Evolutionary conservation across 1,284 basidiomycete species (phyloP), one percentile per base, ranked within the genome.

Genomic region (Wolfiporia cocos): DNA sequence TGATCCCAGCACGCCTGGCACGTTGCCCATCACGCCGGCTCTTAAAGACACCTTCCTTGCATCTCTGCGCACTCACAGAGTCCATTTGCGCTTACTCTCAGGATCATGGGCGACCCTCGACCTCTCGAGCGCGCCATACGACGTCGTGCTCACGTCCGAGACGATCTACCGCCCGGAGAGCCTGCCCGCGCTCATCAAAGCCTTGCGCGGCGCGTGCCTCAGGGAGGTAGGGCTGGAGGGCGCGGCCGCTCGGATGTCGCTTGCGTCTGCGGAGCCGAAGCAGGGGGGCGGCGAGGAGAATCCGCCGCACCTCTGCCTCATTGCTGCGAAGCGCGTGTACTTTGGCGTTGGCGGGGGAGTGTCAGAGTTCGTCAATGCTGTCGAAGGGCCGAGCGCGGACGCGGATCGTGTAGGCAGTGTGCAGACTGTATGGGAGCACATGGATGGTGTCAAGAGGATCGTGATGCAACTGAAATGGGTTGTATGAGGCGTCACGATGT

Each of bases 291-390:
- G 41, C 12, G 11, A 47, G 32, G 23, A 30, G 15, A 31, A 40
- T 11, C 37, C 37, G 12, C 20, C 34, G 17, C 42, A 44, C 49
- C 33, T 74, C 7, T 87, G 83, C 54, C 71, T 93, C 11, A 81
- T 92, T 3, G 89, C 91, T 0, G 84, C 83, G n/a, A 98, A 94
- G 65, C 74, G 92, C 9, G 68, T 97, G 21, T 98, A 99, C 61
- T 98, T 98, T 65, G 95, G 95, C 14, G 93, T 98, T 3, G 95
- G 95, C 0, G 94, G 94, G 0, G 90, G 92, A 0, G 71, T 93
- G 7, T 66, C 76, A 18, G 83, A 86, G 44, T 96, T 99, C 59
- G 61, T 81, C 15, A 58, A 61, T 20, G 69, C 66, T 2, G 71
- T 92, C 0, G 65, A 74, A 44, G 57, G 54, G 20, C 47, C 50